phyloP scores from a whole-genome alignment of 345 rosid species.

The Gossypium stocksii region DNA sequence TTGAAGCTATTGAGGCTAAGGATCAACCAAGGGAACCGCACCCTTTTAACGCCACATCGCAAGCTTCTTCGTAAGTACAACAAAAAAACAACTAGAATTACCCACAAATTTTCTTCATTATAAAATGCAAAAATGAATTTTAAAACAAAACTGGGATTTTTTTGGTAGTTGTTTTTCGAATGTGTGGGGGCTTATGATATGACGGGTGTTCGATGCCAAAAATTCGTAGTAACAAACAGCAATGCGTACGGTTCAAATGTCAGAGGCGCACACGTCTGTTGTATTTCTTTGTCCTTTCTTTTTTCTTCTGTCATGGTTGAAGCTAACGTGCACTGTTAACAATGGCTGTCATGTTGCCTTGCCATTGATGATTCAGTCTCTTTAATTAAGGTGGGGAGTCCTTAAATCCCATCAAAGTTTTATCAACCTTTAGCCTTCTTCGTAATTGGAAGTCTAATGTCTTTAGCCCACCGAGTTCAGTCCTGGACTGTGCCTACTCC shows the following conservation, averaged over 20 bases:
- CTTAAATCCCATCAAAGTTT: conserved; percentile 19
- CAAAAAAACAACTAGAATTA: not conserved
- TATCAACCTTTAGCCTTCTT: not conserved
- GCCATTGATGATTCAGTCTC: not conserved
- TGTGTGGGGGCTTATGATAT: not conserved
- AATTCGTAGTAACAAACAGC: not conserved
- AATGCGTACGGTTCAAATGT: conserved; percentile 33
- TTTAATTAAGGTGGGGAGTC: conserved; percentile 26
- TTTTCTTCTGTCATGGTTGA: conserved; percentile 8
- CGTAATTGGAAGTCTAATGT: conserved; percentile 9
- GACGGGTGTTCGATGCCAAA: conserved; percentile 20
- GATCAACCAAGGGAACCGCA: not conserved
- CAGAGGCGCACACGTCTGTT: conserved; percentile 40
- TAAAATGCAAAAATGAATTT: not conserved
- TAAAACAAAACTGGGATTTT: not conserved
- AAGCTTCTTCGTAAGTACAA: conserved; percentile 40
- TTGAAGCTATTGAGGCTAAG: not conserved
- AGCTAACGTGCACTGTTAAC: conserved; percentile 34
- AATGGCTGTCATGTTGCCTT: not conserved
- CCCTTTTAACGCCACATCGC: conserved; percentile 35
- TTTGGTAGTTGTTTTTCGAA: not conserved
- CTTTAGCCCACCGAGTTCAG: not conserved
- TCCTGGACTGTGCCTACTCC: not conserved
- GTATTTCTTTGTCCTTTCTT: not conserved
- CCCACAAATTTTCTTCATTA: not conserved